Evolutionary conservation across 108 stramenopile species (phyloP), one percentile per base, ranked within the genome.

Genomic region (Nitzschia putrida): DNA sequence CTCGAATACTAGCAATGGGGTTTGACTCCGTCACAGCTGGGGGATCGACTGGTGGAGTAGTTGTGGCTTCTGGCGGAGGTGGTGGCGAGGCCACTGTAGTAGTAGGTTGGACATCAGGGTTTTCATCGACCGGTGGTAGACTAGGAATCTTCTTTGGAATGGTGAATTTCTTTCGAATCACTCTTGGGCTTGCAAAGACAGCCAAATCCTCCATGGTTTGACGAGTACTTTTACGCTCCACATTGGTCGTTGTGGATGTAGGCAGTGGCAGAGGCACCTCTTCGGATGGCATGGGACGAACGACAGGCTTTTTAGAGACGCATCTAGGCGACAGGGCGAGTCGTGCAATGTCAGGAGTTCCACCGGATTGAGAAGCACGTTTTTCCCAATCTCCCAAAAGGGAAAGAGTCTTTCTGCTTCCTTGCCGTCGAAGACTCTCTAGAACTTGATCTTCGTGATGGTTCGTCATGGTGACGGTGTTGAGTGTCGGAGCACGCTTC

Each of bases 161-260:
- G 50, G 25, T 26, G 29, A 68, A 43, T 57, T 57, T 56, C 53
- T 68, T 54, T 23, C 56, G 16, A 14, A 68, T 40, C 21, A 53
- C 50, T 44, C 67, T 13, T 7, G 67, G 67, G 56, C 67, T 68
- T 23, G 52, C 67, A 56, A 68, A 68, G 18, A 68, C 25, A 21
- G 67, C 1, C 14, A 68, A n/a, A 42, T 68, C 67, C 56, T 68
- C 54, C 21, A 68, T 68, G 8, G 67, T 43, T 38, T 68, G 67
- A 8, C 55, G 37, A 11, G 67, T 56, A 38, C 67, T 68, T 21
- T 56, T 68, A 12, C 45, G 26, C 6, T 20, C 39, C 0, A n/a
- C 58, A 18, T 34, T 55, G 2, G 12, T 8, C 21, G 23, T 55
- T 13, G 12, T 55, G 29, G 12, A 29, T 3, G 57, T 29, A 40